Percentiles rank a stretch among this genome's conserved stretches.
These are phyloP conservation scores for Pyricularia grisea DNA, from an alignment of 2,329 filamentous ascomycete species.

Conservation along the genomic window DNA sequence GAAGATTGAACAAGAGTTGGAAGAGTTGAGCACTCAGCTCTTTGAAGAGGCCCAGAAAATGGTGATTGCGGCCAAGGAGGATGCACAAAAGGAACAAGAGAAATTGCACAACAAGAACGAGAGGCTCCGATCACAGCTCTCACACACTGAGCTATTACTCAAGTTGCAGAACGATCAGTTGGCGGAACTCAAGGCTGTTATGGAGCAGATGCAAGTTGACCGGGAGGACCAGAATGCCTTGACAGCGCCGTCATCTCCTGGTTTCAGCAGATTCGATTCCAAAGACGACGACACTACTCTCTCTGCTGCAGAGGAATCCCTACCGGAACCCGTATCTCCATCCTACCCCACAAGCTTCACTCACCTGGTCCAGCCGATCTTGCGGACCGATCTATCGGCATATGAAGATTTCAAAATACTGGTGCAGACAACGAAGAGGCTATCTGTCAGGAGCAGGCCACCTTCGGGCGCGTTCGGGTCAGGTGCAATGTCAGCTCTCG, in stretches of 20 bases:
- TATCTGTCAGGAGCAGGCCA: slow-evolving; percentile 49
- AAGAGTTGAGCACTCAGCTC: slow-evolving; percentile 81
- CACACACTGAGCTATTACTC: slow-evolving; percentile 77
- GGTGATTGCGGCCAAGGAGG: slow-evolving; percentile 85
- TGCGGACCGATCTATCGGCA: slow-evolving; percentile 70
- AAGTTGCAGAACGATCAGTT: slow-evolving; percentile 90
- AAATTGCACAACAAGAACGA: slow-evolving; percentile 75
- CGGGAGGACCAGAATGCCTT: slow-evolving; percentile 62
- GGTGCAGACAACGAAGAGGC: slow-evolving; percentile 55
- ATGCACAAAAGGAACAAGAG: slow-evolving; percentile 78
- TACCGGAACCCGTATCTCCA: slow-evolving; percentile 36
- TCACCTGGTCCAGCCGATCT: slow-evolving; percentile 72
- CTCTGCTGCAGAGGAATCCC: slow-evolving; percentile 20
- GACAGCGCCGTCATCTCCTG: slow-evolving; percentile 78
- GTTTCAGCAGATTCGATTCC: slow-evolving; percentile 58
- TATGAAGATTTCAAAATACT: slow-evolving; percentile 82
- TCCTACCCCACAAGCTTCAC: slow-evolving; percentile 64
- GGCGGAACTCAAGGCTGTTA: slow-evolving; percentile 79
- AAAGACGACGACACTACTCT: slow-evolving; percentile 33
- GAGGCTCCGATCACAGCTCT: slow-evolving; percentile 74
- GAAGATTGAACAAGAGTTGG: slow-evolving; percentile 84
- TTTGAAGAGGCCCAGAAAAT: slow-evolving; percentile 99
- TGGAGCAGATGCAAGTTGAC: slow-evolving; percentile 75
- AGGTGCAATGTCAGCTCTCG: slow-evolving; percentile 24
- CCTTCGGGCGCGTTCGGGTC: slow-evolving; percentile 57